phyloP scores from a whole-genome alignment of 176 grass and related monocot genomes.

The Musa schizocarpa region DNA sequence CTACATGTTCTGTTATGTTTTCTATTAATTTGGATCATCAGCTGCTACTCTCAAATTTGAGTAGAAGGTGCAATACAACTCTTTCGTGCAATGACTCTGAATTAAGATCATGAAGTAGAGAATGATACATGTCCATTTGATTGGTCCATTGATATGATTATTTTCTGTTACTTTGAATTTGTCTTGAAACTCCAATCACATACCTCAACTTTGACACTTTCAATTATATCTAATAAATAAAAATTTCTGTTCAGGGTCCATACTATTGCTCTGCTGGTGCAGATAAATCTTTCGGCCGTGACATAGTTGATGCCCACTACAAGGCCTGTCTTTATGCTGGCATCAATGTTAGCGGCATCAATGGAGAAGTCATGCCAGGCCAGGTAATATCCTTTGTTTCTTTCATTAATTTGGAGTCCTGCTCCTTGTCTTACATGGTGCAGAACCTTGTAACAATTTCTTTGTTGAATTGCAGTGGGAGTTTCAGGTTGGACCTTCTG shows the following conservation, averaged over 20 bases:
- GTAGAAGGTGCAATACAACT: too few species aligned
- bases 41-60: too few species aligned
- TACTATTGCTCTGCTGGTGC: constrained; percentile 18
- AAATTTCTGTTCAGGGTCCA: background rate
- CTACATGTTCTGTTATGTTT: too few species aligned
- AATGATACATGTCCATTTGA: too few species aligned
- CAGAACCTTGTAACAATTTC: background rate
- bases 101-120: too few species aligned
- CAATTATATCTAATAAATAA: background rate
- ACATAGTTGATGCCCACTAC: constrained; percentile 21
- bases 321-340: constrained; percentile 20
- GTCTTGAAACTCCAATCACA: too few species aligned
- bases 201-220: background rate
- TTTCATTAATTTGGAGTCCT: background rate
- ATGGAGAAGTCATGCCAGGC: constrained; percentile 21
- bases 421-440: background rate
- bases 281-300: constrained; percentile 16
- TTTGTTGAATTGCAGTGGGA: constrained; percentile 9
- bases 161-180: too few species aligned
- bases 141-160: too few species aligned
- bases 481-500: constrained; percentile 18
- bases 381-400: background rate
- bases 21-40: too few species aligned
- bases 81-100: too few species aligned
- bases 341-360: constrained; percentile 13